Percentiles rank a stretch among this genome's conserved stretches.
Evolutionary conservation across 2,329 filamentous ascomycete genomes (phyloP).

Genomic region (Ceratocystis cacaofunesta): DNA sequence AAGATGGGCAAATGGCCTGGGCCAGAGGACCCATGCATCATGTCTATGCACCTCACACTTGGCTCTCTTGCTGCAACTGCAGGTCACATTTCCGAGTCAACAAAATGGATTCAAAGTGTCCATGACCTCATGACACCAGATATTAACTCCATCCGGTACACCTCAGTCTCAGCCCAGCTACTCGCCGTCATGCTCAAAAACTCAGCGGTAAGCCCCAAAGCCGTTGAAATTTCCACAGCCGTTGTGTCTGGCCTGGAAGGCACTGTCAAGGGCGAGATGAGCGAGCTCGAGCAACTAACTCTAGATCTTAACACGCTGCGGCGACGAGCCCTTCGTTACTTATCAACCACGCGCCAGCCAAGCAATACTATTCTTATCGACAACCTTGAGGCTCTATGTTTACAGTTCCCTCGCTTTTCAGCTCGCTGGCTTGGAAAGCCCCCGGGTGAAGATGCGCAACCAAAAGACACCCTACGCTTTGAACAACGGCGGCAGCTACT

Average conservation of each 20-base stretch:
- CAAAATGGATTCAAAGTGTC: conserved; percentile 38
- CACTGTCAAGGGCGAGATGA: conserved; percentile 41
- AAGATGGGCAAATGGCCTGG: conserved; percentile 16
- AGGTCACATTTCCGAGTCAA: conserved; percentile 35
- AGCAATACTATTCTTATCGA: conserved; percentile 21
- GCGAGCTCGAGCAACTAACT: conserved; percentile 47
- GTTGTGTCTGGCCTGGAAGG: conserved; percentile 43
- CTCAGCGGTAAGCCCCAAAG: conserved; percentile 24
- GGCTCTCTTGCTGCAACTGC: conserved; percentile 34
- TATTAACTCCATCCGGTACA: conserved; percentile 34
- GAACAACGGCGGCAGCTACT: conserved; percentile 43
- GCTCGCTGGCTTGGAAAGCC: conserved; percentile 47
- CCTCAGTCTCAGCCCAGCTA: conserved; percentile 39
- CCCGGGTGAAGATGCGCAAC: conserved; percentile 34
- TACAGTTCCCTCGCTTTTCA: conserved; percentile 44
- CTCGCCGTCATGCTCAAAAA: conserved; percentile 39
- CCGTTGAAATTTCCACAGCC: conserved; percentile 31
- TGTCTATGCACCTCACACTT: conserved; percentile 38
- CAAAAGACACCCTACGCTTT: conserved; percentile 45
- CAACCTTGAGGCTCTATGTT: conserved; percentile 41
- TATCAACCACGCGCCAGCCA: conserved; percentile 22
- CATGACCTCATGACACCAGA: conserved; percentile 26
- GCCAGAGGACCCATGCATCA: conserved; percentile 21
- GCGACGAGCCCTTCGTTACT: conserved; percentile 36
- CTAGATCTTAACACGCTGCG: conserved; percentile 40